These are phyloP conservation scores for Apophysomyces sp. DNA, from an alignment of 371 early-diverging fungal species.

Conservation along the genomic window DNA sequence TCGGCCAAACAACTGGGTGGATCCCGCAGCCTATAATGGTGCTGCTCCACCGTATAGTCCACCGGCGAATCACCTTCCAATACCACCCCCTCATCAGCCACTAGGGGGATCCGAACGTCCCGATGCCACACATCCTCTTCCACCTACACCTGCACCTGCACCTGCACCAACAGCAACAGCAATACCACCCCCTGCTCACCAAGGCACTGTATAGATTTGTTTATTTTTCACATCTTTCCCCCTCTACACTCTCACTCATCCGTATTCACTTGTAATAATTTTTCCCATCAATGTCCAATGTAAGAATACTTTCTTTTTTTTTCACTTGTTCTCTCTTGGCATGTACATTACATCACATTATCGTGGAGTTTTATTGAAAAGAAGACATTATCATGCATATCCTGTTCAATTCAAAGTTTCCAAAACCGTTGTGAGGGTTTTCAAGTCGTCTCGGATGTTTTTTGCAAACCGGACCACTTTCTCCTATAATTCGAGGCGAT, in stretches of 20 bases:
- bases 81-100: not conserved
- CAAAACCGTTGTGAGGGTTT: conserved; percentile 68
- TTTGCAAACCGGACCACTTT: conserved; percentile 79
- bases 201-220: not conserved
- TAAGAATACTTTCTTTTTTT: not conserved
- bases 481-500: conserved; percentile 35
- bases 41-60: conserved; percentile 14
- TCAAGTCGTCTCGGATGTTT: conserved; percentile 73
- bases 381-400: not conserved
- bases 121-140: conserved; percentile 23
- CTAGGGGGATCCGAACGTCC: too few species aligned
- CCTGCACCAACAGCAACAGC: not conserved
- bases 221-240: not conserved
- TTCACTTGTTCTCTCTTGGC: not conserved
- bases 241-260: not conserved
- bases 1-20: conserved; percentile 49
- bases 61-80: conserved; percentile 6
- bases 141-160: not conserved
- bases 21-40: conserved; percentile 57
- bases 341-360: not conserved
- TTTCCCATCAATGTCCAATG: conserved; percentile 3
- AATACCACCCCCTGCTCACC: not conserved
- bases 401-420: conserved; percentile 27
- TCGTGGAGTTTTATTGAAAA: not conserved
- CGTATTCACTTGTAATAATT: not conserved